Conservation (phyloP, 257 asterid species). For the Voacanga thouarsii region DNA sequence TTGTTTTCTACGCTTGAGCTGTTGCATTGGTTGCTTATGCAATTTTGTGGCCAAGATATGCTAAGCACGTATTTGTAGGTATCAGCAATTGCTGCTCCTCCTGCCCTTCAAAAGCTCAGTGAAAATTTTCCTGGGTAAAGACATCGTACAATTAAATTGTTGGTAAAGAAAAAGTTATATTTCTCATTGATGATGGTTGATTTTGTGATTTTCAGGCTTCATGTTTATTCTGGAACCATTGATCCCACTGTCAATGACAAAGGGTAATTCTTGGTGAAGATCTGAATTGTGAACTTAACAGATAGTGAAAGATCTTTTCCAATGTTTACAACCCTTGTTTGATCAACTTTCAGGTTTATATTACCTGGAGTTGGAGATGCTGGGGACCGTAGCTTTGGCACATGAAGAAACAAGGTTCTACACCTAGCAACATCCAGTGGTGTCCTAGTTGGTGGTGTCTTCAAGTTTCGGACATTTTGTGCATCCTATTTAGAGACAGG, state of each 20-base stretch:
- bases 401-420: conserved; percentile 32
- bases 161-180: neutral
- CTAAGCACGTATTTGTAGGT: conserved; percentile 39
- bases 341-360: conserved; percentile 62
- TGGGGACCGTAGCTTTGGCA: conserved; percentile 92
- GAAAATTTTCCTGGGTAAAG: conserved; percentile 87
- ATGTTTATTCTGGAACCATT: conserved; percentile 81
- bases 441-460: neutral
- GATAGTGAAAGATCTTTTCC: neutral
- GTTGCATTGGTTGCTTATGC: neutral
- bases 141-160: neutral
- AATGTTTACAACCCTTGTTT: conserved; percentile 3
- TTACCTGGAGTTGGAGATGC: conserved; percentile 96
- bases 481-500: neutral
- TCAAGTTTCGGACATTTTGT: neutral
- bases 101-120: conserved; percentile 76
- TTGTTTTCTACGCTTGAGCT: neutral
- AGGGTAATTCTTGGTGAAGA: conserved; percentile 47
- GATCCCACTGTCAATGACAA: conserved; percentile 76
- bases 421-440: neutral
- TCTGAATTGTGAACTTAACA: neutral
- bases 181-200: neutral
- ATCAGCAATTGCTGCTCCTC: conserved; percentile 90
- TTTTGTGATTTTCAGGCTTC: conserved; percentile 61
- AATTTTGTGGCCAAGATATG: conserved; percentile 1